Evolutionary conservation across 495 filamentous ascomycete species (phyloP).

Genomic region (Annulohypoxylon bovei): DNA sequence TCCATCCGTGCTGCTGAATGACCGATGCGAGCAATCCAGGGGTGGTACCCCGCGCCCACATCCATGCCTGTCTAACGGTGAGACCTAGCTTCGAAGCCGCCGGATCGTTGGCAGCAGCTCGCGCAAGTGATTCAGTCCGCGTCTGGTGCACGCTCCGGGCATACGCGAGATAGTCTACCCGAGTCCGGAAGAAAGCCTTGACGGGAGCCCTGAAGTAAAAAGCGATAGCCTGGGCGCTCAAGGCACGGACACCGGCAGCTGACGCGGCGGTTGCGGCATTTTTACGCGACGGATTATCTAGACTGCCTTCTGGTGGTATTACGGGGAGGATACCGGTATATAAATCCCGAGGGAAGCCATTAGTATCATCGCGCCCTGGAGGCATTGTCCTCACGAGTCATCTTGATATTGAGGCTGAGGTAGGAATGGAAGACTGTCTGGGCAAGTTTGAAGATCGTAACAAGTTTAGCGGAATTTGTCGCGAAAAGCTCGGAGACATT

Average conservation of each 20-base stretch:
- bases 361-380: slow-evolving; percentile 44
- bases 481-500: neutral
- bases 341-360: slow-evolving; percentile 35
- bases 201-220: slow-evolving; percentile 92
- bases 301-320: slow-evolving; percentile 46
- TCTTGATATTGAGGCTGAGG: slow-evolving; percentile 33
- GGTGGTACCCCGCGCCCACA: slow-evolving; percentile 77
- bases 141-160: slow-evolving; percentile 55
- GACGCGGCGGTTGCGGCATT: slow-evolving; percentile 79
- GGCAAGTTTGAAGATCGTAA: slow-evolving; percentile 7
- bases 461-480: slow-evolving; percentile 4
- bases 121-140: slow-evolving; percentile 38
- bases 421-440: neutral
- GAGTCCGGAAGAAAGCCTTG: slow-evolving; percentile 87
- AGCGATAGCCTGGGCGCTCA: slow-evolving; percentile 79
- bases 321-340: slow-evolving; percentile 52
- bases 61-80: slow-evolving; percentile 54
- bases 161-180: slow-evolving; percentile 79
- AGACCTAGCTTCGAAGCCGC: slow-evolving; percentile 39
- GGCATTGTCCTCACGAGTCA: slow-evolving; percentile 45
- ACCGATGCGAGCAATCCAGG: slow-evolving; percentile 83
- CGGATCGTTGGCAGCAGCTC: slow-evolving; percentile 37
- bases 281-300: slow-evolving; percentile 61
- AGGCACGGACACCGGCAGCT: slow-evolving; percentile 80
- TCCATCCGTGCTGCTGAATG: slow-evolving; percentile 82